Base-by-base conservation (phyloP, 164 flowering plant genomes). In the Liquidambar formosana region DNA sequence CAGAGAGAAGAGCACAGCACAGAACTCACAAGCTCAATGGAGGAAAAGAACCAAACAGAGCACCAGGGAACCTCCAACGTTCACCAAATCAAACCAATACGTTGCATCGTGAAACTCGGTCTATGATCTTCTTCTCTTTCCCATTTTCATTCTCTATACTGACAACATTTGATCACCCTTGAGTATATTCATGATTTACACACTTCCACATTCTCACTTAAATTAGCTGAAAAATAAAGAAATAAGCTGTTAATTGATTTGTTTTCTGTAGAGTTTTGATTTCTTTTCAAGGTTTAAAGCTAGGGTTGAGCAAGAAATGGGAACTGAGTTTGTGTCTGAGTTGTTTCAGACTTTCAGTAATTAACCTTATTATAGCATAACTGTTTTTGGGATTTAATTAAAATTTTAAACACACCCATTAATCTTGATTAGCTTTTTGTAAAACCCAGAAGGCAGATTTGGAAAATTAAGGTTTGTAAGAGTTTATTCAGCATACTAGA, bases 91-190 rank as follows among this genome's bases (percentile, higher is more conserved):
- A 80, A 76, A 53, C 81, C 88, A 46, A 73, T 88, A 22, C 85
- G 92, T 13, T 88, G 89, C 84, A 85, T 87, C 13, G 87, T 85
- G 11, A 85, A 85, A 75, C 82, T 87, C 18, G 91, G 91, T 87
- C 54, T 56, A 70, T 52, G 0, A 27, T 26, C 27, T 54, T 22
- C 6, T 18, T 21, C 60, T 44, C 61, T 25, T 13, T 38, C 21
- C 66, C 16, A 33, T 33, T 33, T 8, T 43, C 23, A 14, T 25
- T 28, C 26, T 53, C 10, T 64, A 12, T 28, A 21, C 38, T 28
- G 0, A 21, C 6, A 33, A 33, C 41, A 33, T 2, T 6, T 2
- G 41, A 2, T 33, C 41, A 33, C 41, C 15, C 18, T 45, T 9
- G 11, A 0, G n/a, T n/a, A n/a, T 4, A 33, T 47, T 22, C 15